Evolutionary conservation across 177 flowering plant species (phyloP).

Genomic region (Vitis hybrid): DNA sequence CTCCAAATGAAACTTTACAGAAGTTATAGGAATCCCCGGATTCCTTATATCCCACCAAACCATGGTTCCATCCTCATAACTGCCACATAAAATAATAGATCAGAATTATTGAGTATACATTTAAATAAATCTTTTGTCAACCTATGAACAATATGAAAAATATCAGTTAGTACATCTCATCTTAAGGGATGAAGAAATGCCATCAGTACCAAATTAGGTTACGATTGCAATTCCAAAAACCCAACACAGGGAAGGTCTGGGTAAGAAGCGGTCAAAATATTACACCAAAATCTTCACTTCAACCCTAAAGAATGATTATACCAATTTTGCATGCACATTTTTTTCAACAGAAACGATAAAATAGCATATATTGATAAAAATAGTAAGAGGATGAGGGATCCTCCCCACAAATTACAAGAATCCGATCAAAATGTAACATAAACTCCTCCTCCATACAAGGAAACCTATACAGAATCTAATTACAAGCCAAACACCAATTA

Average conservation of each 20-base stretch:
- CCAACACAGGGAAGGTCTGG: background rate
- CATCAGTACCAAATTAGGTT: background rate
- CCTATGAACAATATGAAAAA: background rate
- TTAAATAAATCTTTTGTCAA: background rate
- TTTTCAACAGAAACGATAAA: too few relatives aligned
- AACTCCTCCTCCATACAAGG: too few relatives aligned
- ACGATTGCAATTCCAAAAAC: slow-evolving; percentile 1
- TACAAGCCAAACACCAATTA: too few relatives aligned
- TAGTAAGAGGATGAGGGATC: too few relatives aligned
- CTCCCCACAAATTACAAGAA: too few relatives aligned
- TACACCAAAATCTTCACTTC: background rate
- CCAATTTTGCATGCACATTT: too few relatives aligned
- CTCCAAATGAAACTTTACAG: slow-evolving; percentile 80
- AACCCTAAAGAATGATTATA: background rate
- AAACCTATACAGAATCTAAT: too few relatives aligned
- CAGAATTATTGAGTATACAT: background rate
- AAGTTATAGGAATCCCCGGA: slow-evolving; percentile 57
- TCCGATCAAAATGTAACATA: too few relatives aligned
- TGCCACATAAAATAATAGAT: slow-evolving; percentile 20
- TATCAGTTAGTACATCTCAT: too few relatives aligned
- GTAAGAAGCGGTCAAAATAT: background rate
- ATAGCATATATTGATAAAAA: too few relatives aligned
- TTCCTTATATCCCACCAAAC: slow-evolving; percentile 91
- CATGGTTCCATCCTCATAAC: slow-evolving; percentile 94
- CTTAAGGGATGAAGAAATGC: background rate